Base-by-base conservation (phyloP, 306 rosid genomes). In the Arachis hypogaea region DNA sequence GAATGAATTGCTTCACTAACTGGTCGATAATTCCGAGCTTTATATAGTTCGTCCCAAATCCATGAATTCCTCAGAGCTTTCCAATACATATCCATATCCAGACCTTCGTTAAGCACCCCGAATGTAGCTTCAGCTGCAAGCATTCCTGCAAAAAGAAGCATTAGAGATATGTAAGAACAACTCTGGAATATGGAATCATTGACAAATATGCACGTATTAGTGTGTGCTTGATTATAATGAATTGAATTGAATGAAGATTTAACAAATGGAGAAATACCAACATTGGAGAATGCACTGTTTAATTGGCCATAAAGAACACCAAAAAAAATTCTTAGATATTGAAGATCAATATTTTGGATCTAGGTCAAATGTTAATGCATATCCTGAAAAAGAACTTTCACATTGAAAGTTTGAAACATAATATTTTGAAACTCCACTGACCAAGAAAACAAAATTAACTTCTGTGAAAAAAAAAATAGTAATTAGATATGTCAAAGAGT, bases 51-150 rank as follows among this genome's bases (percentile, higher is more conserved):
- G 80, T 94, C 90, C 97, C 98, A 94, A 83, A 91, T 82, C 97
- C 98, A 94, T 7, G 96, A 89, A 43, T 82, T 82, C 81, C 69
- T 86, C 73, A 94, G 78, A 83, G 86, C 82, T 80, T 89, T 90
- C 98, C 97, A 89, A 78, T 91, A 94, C 7, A 9, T 64, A 61
- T 87, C 86, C 96, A 94, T 89, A 74, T 81, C 82, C 7, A 59
- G 80, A 68, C 90, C 93, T 77, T 86, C 84, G 72, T 77, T 77
- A 70, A 94, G 88, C 50, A 66, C 78, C n/a, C 73, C 72, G 60
- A 86, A 94, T 77, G 93, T 77, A 85, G 79, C 88, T 86, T 94
- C 96, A 51, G 98, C 97, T 16, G 98, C 98, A 71, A 94, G 89
- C 95, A 94, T 94, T 79, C 98, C 98, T 94, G 54, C 69, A 79